Evolutionary conservation across 352 stramenopile genomes (phyloP), one percentile per base, ranked within the genome.

Genomic region (Phytopythium boreale): DNA sequence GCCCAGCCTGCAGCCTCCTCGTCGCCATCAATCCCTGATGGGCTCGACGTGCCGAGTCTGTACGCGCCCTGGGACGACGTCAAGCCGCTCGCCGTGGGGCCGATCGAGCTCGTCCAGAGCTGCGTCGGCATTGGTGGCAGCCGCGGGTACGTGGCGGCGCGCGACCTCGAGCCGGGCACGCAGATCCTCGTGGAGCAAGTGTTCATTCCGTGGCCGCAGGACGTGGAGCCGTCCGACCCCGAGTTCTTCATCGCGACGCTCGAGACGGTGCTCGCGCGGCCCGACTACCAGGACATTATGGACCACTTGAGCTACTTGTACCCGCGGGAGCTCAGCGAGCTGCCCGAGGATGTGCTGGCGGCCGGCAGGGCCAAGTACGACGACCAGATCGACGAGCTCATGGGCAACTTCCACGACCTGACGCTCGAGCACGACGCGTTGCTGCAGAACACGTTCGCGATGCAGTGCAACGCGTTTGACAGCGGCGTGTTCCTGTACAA

Each of bases 401-500:
- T 74, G 58, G 56, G 59, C 22, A 80, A 77, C 44, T 90, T 90
- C 46, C 68, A 56, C 53, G 71, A 78, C 29, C 69, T 86, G 24
- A 68, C 70, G 31, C 53, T 96, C 8, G 68, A 70, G 22, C 63
- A 79, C 50, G 76, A 91, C 59, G 87, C 93, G 64, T 80, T 98
- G 52, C 72, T 97, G 63, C 87, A 97, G 56, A 82, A 94, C 44
- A 76, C 98, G 31, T 78, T 98, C 41, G 87, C 82, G 8, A 85
- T 98, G 74, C 88, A 97, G 67, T 98, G 96, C 78, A 98, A 98
- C 62, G 92, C 90, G 1, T 97, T 98, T 41, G 88, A 96, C 67
- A 97, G 89, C 34, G 95, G 95, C 36, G 74, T 98, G 27, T 98
- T 98, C 66, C 72, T 97, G 20, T 94, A 97, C 70, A 96, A 95